phyloP scores from a whole-genome alignment of 495 filamentous ascomycete species.

The Diplogelasinospora grovesii region DNA sequence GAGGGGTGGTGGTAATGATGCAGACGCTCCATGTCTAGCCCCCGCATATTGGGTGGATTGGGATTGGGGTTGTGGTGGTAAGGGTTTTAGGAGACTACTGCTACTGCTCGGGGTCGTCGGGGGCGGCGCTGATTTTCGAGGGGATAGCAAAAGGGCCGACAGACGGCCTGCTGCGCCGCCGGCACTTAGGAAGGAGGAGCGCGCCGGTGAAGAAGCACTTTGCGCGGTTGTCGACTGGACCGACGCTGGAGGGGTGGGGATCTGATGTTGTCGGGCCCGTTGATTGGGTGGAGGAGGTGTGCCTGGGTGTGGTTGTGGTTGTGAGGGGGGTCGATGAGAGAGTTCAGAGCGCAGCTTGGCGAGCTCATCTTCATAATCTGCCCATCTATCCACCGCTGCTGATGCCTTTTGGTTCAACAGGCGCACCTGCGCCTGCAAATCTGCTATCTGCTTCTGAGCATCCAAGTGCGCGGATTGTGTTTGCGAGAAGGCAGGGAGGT shows the following conservation, averaged over 20 bases:
- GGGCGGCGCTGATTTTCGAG: slow-evolving; percentile 53
- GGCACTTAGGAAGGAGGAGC: slow-evolving; percentile 37
- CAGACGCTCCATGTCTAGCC: no score
- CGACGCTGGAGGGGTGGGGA: neutral
- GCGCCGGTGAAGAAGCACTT: slow-evolving; percentile 20
- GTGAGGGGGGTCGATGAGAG: slow-evolving; percentile 11
- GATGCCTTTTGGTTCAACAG: slow-evolving; percentile 70
- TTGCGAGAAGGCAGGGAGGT: slow-evolving; percentile 31
- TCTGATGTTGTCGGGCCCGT: slow-evolving; percentile 4
- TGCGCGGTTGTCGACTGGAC: neutral
- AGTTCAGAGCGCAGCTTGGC: slow-evolving; percentile 52
- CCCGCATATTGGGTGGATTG: no score
- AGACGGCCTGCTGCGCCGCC: slow-evolving; percentile 46
- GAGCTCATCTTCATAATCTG: slow-evolving; percentile 93
- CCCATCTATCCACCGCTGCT: slow-evolving; percentile 71
- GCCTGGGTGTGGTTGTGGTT: slow-evolving; percentile 17
- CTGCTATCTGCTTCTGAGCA: slow-evolving; percentile 64
- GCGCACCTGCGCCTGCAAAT: slow-evolving; percentile 73
- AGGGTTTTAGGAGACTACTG: no score
- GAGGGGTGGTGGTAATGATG: no score
- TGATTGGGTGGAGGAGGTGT: slow-evolving; percentile 19
- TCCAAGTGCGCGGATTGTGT: slow-evolving; percentile 44
- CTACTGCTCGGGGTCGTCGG: neutral
- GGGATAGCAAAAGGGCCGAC: slow-evolving; percentile 59
- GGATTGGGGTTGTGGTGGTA: slow-evolving; percentile 23